Base-by-base conservation (phyloP, 2,329 filamentous ascomycete genomes). In the Clonostachys solani region DNA sequence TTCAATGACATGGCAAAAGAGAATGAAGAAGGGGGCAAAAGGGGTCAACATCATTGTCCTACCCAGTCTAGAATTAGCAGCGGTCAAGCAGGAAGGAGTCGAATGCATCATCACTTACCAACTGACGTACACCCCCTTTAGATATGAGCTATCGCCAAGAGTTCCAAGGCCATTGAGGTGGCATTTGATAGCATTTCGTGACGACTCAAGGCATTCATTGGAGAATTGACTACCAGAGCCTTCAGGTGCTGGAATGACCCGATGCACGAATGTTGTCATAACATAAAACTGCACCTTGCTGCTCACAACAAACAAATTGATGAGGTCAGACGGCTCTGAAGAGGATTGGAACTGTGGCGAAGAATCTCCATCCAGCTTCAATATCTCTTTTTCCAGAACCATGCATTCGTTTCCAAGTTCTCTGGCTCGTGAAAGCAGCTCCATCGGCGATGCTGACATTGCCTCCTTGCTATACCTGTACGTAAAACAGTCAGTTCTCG, bases 1-100 rank as follows among this genome's bases (percentile, higher is more conserved):
- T 55, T 83, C 77, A 42, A 81, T 73, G 46, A 80, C 66, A 50
- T 78, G 74, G 56, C 76, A 80, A 60, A 84, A 82, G 23, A 83
- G 64, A 23, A 81, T 74, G 47, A 81, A 80, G 55, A 81, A 80
- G 1, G 80, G 79, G 1, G 78, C 74, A 54, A 83, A 83, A 0
- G 79, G 80, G 3, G 75, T 74, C 51, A 80, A 68, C 18, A 81
- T 64, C 23, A 80, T 61, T n/a, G 73, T 74, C 77, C 77, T 78
- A 18, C 4, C 17, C 36, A 38, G 5, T 33, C n/a, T 5, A 15
- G 1, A 12, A n/a, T 36, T 34, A 46, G 34, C 35, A 38, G 15
- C 36, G 17, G 7, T 4, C 23, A 13, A 29, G 19, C 18, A 15
- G 5, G 16, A 33, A 41, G 12, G 19, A 37, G 13, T 9, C 12